phyloP scores from a whole-genome alignment of 169 alveolate genomes.

The Perkinsus marinus region DNA sequence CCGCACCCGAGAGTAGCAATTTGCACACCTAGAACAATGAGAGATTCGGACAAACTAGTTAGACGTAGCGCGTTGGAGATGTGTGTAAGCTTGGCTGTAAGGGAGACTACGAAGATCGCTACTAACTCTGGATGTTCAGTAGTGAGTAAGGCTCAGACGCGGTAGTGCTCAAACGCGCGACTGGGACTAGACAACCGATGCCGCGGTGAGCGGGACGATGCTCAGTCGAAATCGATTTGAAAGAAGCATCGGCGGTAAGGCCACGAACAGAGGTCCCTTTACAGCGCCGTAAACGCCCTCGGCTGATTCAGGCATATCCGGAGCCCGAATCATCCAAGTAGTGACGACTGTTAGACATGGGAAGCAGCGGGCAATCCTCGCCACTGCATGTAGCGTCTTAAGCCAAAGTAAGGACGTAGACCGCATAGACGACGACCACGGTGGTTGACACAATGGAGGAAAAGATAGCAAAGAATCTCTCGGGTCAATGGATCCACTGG shows the following conservation, averaged over 20 bases:
- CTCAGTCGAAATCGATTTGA: background rate
- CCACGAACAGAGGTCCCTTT: background rate
- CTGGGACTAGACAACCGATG: background rate
- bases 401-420: background rate
- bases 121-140: background rate
- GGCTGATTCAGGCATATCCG: background rate
- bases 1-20: background rate
- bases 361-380: background rate
- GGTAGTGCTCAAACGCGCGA: background rate
- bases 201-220: background rate
- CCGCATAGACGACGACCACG: background rate
- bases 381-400: background rate
- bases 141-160: too few relatives aligned
- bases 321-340: background rate
- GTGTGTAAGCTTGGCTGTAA: background rate
- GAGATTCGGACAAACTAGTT: background rate
- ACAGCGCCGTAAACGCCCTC: background rate
- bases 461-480: background rate
- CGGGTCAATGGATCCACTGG: background rate
- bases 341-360: background rate
- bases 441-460: background rate
- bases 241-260: background rate
- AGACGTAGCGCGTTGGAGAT: background rate
- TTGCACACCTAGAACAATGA: background rate
- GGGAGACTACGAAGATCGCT: background rate